Percentiles rank a stretch among this genome's conserved stretches.
These are phyloP conservation scores for Lepiota venenata DNA, from an alignment of 768 basidiomycete genomes.

Conservation along the genomic window DNA sequence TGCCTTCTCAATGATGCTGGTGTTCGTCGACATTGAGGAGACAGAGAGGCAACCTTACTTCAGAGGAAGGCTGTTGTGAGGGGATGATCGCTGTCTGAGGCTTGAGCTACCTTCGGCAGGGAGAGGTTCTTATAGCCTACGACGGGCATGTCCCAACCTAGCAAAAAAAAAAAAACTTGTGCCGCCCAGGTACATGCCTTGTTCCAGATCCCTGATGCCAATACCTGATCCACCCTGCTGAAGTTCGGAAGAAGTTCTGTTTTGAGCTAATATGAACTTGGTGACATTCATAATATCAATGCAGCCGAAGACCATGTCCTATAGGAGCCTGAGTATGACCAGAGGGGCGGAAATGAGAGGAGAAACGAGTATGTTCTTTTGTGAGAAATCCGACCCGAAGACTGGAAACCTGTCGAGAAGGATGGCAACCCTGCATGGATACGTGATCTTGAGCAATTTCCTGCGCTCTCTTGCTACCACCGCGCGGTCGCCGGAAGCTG, in stretches of 20 bases:
- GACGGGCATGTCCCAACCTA: neutral
- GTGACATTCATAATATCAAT: neutral
- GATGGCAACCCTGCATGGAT: too few relatives aligned
- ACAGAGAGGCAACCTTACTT: neutral
- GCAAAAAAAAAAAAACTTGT: neutral
- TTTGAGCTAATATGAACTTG: neutral
- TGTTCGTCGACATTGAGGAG: neutral
- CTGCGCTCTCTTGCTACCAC: too few relatives aligned
- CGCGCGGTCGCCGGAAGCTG: too few relatives aligned
- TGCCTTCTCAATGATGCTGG: too few relatives aligned
- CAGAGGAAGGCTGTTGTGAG: neutral
- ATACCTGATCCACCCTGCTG: neutral
- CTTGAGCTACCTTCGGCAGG: neutral
- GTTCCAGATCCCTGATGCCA: neutral
- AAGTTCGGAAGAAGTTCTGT: neutral
- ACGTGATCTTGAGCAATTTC: too few relatives aligned
- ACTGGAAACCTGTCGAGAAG: too few relatives aligned
- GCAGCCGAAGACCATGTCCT: too few relatives aligned
- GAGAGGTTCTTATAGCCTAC: neutral
- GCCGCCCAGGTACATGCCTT: neutral
- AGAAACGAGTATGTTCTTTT: too few relatives aligned
- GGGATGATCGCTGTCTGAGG: neutral
- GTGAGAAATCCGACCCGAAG: too few relatives aligned
- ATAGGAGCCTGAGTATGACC: neutral
- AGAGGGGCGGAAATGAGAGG: neutral